Conservation (phyloP, 306 rosid species). For the Dalbergia cochinchinensis region DNA sequence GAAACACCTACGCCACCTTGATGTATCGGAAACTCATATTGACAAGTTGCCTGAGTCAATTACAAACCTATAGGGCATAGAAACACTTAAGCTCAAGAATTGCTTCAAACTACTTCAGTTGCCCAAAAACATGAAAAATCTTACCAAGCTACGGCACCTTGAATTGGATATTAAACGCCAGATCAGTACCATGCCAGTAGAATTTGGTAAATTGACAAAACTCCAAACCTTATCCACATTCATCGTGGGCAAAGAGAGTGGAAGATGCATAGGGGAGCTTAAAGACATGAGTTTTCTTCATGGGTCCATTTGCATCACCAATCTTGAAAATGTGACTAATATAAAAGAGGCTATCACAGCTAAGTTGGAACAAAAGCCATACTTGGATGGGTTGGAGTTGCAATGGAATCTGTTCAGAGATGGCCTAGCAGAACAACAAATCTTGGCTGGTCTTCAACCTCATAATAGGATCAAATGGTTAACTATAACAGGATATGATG, state of each 20-base stretch:
- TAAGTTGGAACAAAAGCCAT: conserved; percentile 30
- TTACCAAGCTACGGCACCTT: conserved; percentile 40
- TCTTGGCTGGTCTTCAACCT: conserved; percentile 32
- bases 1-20: conserved; percentile 36
- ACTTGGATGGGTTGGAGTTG: conserved; percentile 38
- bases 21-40: conserved; percentile 28
- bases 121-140: neutral
- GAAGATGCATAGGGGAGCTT: conserved; percentile 38
- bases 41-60: conserved; percentile 30
- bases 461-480: conserved; percentile 18
- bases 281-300: conserved; percentile 30
- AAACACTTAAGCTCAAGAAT: conserved; percentile 33
- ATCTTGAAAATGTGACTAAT: conserved; percentile 47
- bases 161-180: conserved; percentile 27
- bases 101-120: conserved; percentile 19
- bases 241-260: conserved; percentile 28
- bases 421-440: neutral
- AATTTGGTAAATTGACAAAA: conserved; percentile 30
- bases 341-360: neutral
- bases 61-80: conserved; percentile 26
- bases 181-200: conserved; percentile 2
- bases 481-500: conserved; percentile 16
- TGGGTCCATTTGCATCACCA: conserved; percentile 37
- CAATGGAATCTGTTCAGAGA: conserved; percentile 23
- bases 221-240: conserved; percentile 29